phyloP scores from a whole-genome alignment of 1,284 basidiomycete genomes.

The Fomitopsis pinicola region DNA sequence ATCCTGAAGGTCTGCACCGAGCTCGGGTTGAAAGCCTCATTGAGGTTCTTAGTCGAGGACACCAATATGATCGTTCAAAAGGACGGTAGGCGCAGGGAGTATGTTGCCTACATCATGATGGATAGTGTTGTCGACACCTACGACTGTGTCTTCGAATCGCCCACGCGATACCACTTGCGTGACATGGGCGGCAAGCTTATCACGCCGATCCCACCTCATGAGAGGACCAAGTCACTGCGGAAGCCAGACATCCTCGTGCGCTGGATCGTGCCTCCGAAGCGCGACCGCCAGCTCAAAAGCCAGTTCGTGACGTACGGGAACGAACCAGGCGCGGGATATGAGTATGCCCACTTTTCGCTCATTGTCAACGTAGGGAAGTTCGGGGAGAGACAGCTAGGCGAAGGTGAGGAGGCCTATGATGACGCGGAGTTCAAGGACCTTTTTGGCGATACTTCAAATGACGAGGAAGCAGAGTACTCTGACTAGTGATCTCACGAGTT shows the following conservation, averaged over 20 bases:
- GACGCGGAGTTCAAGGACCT: neutral
- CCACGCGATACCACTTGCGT: neutral
- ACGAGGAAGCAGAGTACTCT: too few relatives aligned
- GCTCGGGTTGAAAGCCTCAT: constrained; percentile 2
- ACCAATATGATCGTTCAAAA: neutral
- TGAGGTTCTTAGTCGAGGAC: neutral
- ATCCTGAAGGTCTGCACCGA: neutral
- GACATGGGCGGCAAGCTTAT: neutral
- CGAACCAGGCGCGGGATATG: neutral
- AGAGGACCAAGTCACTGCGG: neutral
- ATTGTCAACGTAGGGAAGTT: neutral
- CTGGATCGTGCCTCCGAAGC: neutral
- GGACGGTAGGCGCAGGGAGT: neutral
- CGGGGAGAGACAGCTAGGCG: too few relatives aligned
- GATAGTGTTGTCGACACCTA: neutral
- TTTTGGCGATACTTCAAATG: too few relatives aligned
- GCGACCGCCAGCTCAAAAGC: neutral
- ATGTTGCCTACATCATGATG: neutral
- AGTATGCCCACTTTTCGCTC: neutral
- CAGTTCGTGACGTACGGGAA: neutral
- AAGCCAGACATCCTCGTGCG: neutral
- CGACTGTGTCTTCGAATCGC: neutral
- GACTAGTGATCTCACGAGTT: too few relatives aligned
- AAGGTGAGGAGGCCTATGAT: too few relatives aligned
- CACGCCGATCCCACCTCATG: neutral